Evolutionary conservation across 2,329 filamentous ascomycete species (phyloP).

Genomic region (Pleurostoma richardsiae): DNA sequence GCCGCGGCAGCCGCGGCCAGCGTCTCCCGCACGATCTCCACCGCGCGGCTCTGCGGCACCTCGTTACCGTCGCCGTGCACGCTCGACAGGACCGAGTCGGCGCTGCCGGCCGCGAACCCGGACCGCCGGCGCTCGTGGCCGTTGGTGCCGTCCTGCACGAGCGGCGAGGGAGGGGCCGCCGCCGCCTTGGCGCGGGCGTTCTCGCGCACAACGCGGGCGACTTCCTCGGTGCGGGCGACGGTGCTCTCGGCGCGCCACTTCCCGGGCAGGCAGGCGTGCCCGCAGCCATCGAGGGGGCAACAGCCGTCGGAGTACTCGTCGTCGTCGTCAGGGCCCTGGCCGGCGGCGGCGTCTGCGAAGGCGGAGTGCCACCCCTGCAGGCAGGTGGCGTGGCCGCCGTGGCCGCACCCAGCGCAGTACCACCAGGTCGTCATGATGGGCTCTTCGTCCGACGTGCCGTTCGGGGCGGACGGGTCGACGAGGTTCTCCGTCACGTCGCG

Average conservation of each 20-base stretch:
- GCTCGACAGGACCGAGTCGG: slow-evolving; percentile 21
- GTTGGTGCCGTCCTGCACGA: not conserved
- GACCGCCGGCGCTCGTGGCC: slow-evolving; percentile 3
- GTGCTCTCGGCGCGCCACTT: slow-evolving; percentile 45
- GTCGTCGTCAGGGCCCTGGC: slow-evolving; percentile 12
- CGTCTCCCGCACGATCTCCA: slow-evolving; percentile 53
- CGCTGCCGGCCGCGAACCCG: slow-evolving; percentile 5
- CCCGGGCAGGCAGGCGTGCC: slow-evolving; percentile 57
- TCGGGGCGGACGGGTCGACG: not conserved
- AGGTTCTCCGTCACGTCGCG: slow-evolving; percentile 37
- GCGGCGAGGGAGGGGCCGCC: slow-evolving; percentile 10
- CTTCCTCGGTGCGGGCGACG: slow-evolving; percentile 43
- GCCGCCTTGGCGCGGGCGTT: slow-evolving; percentile 11
- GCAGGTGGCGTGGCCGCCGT: slow-evolving; percentile 58
- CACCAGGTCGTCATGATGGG: slow-evolving; percentile 48
- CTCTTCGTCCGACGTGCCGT: slow-evolving; percentile 7
- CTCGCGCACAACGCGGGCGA: slow-evolving; percentile 42
- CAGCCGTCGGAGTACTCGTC: slow-evolving; percentile 45
- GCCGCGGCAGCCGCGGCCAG: slow-evolving; percentile 28
- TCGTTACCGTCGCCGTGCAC: slow-evolving; percentile 47
- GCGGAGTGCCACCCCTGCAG: slow-evolving; percentile 54
- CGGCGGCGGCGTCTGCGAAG: slow-evolving; percentile 11
- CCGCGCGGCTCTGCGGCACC: slow-evolving; percentile 53
- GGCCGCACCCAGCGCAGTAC: slow-evolving; percentile 58
- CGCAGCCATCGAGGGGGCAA: slow-evolving; percentile 61